Evolutionary conservation across 768 basidiomycete genomes (phyloP), one percentile per base, ranked within the genome.

Genomic region (Asterophora parasitica): DNA sequence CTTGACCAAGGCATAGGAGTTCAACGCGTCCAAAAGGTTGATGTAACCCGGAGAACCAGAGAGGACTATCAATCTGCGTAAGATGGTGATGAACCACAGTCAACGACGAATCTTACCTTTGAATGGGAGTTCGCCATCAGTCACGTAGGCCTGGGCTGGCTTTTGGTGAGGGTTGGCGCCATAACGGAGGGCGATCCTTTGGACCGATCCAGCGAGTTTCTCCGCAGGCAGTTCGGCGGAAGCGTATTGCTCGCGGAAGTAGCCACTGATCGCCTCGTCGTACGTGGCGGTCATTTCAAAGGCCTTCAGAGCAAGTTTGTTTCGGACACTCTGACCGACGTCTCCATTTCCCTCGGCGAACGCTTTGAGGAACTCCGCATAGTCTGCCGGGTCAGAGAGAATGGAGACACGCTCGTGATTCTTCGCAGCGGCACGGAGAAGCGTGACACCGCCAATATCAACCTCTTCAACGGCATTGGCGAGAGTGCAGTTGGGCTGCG

Each of bases 81-180:
- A 33, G 35, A n/a, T 39, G 20, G 19, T 15, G 27, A 31, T 32
- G 28, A 2, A 42, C 13, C 2, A 4, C 16, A 7, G 37, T 34
- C 20, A 27, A 28, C 17, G 7, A 27, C 44, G 9, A 0, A 31
- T 52, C 65, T 10, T 50, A 91, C 94, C 89, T 74, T 88, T 94
- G 79, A 99, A 95, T 13, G 96, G 96, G 35, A 99, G 75, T 57
- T 83, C 80, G 16, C 93, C 92, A 48, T 85, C 79, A 2, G 85
- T 77, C 7, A 98, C 92, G 60, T 84, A 98, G 0, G 96, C 94
- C 65, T 97, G 93, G 0, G 96, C 95, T 32, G 96, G 96, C 69
- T 93, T 96, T 65, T 99, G 96, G 61, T 99, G 96, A 3, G 96
- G 96, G 67, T 99, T 99, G 4, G 92, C 93, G 33, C 96, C 96